Base-by-base conservation (phyloP, 192 early-diverging fungal species). In the Linderina pennispora region DNA sequence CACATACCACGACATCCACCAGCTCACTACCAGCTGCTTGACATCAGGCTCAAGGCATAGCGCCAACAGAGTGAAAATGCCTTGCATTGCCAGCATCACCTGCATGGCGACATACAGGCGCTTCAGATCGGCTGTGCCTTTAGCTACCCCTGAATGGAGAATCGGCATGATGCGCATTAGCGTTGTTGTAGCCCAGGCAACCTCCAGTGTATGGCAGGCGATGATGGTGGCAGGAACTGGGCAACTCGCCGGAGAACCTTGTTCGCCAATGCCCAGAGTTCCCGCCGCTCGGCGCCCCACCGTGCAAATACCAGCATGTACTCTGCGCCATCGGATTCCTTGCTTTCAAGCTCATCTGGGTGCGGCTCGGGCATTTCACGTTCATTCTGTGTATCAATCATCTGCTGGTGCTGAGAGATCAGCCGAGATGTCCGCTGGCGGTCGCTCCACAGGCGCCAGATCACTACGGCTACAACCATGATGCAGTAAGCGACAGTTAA, bases 221-320 rank as follows among this genome's bases (percentile, higher is more conserved):
- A 60, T 46, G 16, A 60, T 60, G 3, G 48, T 52, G 7, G 58
- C 50, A 42, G 58, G 58, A 34, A 60, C 36, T 60, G 58, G 1
- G 58, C 58, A n/a, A 60, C 58, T 6, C 58, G 58, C 10, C 58
- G 58, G 9, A 60, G 58, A 1, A 60, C 34, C 40, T 60, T 51
- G 8, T 52, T 52, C 4, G 58, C 58, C 23, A 60, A 17, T 2
- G 17, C 32, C 58, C 58, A 60, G 11, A 60, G 26, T 11, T 60
- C 50, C 1, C 26, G 23, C 4, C 38, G 20, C 4, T 60, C 50
- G 8, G 28, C 22, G 15, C 38, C 28, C 1, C 28, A 31, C 11
- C 58, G 49, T 11, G 50, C 45, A 42, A 53, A 47, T 1, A 60
- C 43, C 21, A 60, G 34, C 23, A 52, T 48, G 0, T 35, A 45